Evolutionary conservation across 371 early-diverging fungal genomes (phyloP), one percentile per base, ranked within the genome.

Genomic region (Mortierella sp.): DNA sequence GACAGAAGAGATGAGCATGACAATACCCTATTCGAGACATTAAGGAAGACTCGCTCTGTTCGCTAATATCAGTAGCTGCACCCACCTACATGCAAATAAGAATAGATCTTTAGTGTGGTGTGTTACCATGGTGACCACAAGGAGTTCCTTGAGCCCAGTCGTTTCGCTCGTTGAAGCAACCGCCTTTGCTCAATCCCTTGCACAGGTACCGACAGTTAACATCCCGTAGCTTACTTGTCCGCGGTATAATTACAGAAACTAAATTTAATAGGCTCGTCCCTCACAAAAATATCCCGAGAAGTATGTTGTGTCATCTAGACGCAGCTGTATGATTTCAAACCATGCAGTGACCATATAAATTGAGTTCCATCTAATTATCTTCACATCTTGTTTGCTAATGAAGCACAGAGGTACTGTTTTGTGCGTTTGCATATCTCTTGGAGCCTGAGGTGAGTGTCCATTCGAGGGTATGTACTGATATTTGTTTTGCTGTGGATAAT

Each of bases 51-150:
- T 47, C n/a, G n/a, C n/a, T n/a, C n/a, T n/a, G n/a, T n/a, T n/a
- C n/a, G n/a, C n/a, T n/a, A n/a, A n/a, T n/a, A n/a, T n/a, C n/a
- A n/a, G n/a, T n/a, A n/a, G n/a, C n/a, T n/a, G n/a, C n/a, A n/a
- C n/a, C n/a, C n/a, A n/a, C n/a, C n/a, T n/a, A n/a, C n/a, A n/a
- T n/a, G n/a, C n/a, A n/a, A n/a, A n/a, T n/a, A 49, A 49, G 10
- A 22, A 49, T 49, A 49, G 51, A 49, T 13, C 22, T 49, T 49
- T 49, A 23, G 51, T 53, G 53, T 28, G 7, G 53, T 53, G 53
- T 53, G 28, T 53, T 23, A 53, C 13, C 53, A 53, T 26, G 23
- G 26, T 53, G 53, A 53, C 12, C 53, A 8, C 23, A 53, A 53
- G 53, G 28, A 13, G 53, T 2, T 51, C 53, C 53, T 53, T 12